Percentiles rank a stretch among this genome's conserved stretches.
These are phyloP conservation scores for Diaporthe nobilis DNA, from an alignment of 2,329 filamentous ascomycete species.

Conservation along the genomic window DNA sequence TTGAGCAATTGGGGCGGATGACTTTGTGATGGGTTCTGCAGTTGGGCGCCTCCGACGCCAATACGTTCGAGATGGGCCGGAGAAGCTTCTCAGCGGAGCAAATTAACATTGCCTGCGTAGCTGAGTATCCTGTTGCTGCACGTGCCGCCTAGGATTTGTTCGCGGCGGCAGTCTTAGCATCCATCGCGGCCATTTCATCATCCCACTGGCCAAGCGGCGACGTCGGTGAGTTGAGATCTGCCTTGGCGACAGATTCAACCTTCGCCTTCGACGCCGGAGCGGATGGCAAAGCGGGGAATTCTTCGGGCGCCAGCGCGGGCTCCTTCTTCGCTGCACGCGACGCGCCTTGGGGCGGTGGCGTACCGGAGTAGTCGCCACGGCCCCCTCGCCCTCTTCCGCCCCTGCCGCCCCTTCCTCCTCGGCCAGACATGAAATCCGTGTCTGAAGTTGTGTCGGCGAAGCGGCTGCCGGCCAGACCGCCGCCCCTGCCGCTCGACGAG, in stretches of 20 bases:
- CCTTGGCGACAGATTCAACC: constrained; percentile 42
- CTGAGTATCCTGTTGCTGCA: background rate
- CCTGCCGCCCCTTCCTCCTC: constrained; percentile 50
- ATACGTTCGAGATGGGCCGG: background rate
- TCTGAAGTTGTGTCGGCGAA: constrained; percentile 54
- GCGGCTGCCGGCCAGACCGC: constrained; percentile 58
- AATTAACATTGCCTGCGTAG: background rate
- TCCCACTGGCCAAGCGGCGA: constrained; percentile 66
- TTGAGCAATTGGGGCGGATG: background rate
- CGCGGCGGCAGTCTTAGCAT: constrained; percentile 49
- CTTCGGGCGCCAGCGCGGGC: constrained; percentile 52
- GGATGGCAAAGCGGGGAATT: constrained; percentile 58
- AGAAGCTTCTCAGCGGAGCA: too few species aligned
- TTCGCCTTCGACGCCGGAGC: constrained; percentile 41
- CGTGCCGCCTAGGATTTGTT: constrained; percentile 15
- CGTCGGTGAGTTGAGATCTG: constrained; percentile 49
- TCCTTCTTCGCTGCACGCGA: constrained; percentile 46
- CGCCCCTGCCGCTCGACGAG: constrained; percentile 51
- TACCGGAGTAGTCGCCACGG: constrained; percentile 43
- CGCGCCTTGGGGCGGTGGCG: constrained; percentile 6
- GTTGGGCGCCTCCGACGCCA: background rate
- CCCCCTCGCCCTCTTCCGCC: constrained; percentile 53
- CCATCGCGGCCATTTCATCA: constrained; percentile 70
- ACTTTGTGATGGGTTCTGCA: background rate
- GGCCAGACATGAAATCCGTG: constrained; percentile 48